Base-by-base conservation (phyloP, 352 stramenopile species). In the Globisporangium splendens region DNA sequence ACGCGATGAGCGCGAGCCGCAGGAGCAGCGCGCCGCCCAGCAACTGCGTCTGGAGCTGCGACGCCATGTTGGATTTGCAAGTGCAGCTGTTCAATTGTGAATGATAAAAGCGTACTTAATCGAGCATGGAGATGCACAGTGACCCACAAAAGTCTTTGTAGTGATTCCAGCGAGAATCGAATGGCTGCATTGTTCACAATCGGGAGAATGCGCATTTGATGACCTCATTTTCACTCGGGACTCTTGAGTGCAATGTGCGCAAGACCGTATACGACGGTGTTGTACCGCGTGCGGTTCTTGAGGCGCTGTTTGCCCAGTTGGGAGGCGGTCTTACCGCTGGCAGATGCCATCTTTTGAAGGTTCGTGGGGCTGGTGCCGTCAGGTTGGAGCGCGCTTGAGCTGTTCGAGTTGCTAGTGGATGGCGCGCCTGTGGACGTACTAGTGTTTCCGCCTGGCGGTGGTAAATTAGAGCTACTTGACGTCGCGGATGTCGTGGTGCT, bases 251-350 rank as follows among this genome's bases (percentile, higher is more conserved):
- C 64, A 18, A 89, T 39, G 28, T 88, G 65, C 1, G 72, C 77
- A 1, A 95, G 68, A 20, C 85, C 85, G 53, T 88, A 95, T 15
- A 90, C 67, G 13, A 85, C 63, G 1, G 74, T 66, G 63, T 86
- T 90, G 76, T 77, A 92, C 44, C 76, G 81, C 22, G 92, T 63
- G 24, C 85, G 73, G 58, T 81, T 76, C 74, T 93, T 95, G 13
- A 92, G 75, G 8, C 73, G 68, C 53, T 74, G 50, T 50, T 68
- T 76, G 31, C 49, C 38, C n/a, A 0, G 17, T 14, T n/a, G 24
- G 39, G 4, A 50, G 28, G 1, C 28, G 28, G 28, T 35, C 7
- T 35, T 35, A 8, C 28, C 5, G 48, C 49, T 35, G 39, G 11
- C 33, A 6, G 61, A 44, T 17, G 17, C 38, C 42, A 24, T 15